phyloP scores from a whole-genome alignment of 2,329 filamentous ascomycete genomes.

The Alternaria arborescens region DNA sequence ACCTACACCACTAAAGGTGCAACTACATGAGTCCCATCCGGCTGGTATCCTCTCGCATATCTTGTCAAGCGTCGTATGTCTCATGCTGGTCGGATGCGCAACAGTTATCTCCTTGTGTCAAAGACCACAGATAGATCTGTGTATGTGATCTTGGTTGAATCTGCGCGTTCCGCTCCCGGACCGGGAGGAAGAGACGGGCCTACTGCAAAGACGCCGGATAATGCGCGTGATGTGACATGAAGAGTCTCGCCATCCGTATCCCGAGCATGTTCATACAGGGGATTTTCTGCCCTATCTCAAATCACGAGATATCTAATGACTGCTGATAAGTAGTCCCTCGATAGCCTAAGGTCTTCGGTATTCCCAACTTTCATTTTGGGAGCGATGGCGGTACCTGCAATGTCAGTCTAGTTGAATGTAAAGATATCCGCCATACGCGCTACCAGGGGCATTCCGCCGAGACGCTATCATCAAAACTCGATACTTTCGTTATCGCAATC shows the following conservation, averaged over 20 bases:
- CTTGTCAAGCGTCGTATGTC: background rate
- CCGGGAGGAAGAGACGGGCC: background rate
- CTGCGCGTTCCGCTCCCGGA: background rate
- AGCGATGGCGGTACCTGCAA: background rate
- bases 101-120: background rate
- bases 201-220: background rate
- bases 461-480: background rate
- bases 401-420: background rate
- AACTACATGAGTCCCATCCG: background rate
- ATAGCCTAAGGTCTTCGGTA: background rate
- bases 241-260: background rate
- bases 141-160: background rate
- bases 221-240: slow-evolving; percentile 1
- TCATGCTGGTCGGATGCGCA: background rate
- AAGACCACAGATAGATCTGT: background rate
- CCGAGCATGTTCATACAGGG: background rate
- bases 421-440: background rate
- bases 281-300: background rate
- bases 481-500: background rate
- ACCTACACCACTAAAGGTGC: background rate
- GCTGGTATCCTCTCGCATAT: background rate
- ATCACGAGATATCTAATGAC: background rate
- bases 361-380: background rate
- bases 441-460: background rate
- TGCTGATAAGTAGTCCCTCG: background rate